Conservation (phyloP, 148 eudicot genomes). For the Cornus controversa region DNA sequence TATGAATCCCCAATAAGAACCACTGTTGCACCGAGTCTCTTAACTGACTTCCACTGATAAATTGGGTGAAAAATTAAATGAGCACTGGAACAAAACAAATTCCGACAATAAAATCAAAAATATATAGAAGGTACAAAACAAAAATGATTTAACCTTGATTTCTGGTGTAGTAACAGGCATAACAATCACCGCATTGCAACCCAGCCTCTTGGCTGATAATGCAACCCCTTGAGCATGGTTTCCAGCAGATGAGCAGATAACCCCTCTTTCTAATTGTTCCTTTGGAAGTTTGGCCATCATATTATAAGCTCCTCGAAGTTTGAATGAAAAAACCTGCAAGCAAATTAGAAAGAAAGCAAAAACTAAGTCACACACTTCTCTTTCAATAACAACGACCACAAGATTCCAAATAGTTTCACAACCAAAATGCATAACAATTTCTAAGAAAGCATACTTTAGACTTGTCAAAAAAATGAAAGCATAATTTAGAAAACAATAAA, state of each 20-base stretch:
- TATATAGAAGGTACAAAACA: background rate
- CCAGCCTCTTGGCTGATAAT: slow-evolving; percentile 70
- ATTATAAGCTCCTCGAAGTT: slow-evolving; percentile 93
- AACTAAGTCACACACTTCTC: background rate
- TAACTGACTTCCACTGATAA: slow-evolving; percentile 85
- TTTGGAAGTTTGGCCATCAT: slow-evolving; percentile 91
- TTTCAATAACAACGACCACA: background rate
- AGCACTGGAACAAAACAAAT: background rate
- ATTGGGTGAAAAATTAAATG: background rate
- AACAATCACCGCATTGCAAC: slow-evolving; percentile 85
- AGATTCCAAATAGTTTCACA: background rate
- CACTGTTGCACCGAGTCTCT: slow-evolving; percentile 90
- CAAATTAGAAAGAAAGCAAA: slow-evolving; percentile 2
- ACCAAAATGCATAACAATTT: background rate
- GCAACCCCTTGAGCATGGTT: slow-evolving; percentile 99
- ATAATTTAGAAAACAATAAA: background rate
- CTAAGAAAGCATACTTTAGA: background rate
- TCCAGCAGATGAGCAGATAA: slow-evolving; percentile 97
- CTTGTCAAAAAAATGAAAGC: no score
- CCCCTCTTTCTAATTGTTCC: slow-evolving; percentile 76
- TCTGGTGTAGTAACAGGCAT: slow-evolving; percentile 99
- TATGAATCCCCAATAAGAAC: slow-evolving; percentile 91
- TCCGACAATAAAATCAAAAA: background rate
- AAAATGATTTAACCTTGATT: slow-evolving; percentile 63
- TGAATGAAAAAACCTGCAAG: slow-evolving; percentile 88